Conservation (phyloP, 441 rosid species). For the Geranium incanum region DNA sequence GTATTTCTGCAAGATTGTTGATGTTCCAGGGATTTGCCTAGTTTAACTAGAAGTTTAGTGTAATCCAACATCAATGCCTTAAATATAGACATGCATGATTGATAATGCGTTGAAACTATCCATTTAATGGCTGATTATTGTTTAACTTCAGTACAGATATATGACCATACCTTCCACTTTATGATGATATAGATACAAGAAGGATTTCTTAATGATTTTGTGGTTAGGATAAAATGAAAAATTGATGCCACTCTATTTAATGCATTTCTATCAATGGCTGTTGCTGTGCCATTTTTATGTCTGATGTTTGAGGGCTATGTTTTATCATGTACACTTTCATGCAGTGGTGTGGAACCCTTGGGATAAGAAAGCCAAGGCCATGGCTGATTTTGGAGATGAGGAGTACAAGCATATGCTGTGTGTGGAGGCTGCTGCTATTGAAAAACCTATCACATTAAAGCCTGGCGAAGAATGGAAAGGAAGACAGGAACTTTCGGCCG, state of each 20-base stretch:
- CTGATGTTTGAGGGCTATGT: not conserved
- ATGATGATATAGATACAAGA: not conserved
- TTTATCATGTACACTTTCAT: not conserved
- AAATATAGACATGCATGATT: too few relatives aligned
- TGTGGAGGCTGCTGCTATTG: slow-evolving; percentile 77
- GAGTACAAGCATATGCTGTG: slow-evolving; percentile 88
- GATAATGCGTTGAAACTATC: too few relatives aligned
- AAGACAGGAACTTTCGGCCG: slow-evolving; percentile 73
- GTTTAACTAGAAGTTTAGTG: not conserved
- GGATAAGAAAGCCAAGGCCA: slow-evolving; percentile 79
- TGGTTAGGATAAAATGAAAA: not conserved
- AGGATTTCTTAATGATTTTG: not conserved
- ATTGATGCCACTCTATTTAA: not conserved
- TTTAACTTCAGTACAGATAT: too few relatives aligned
- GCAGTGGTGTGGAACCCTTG: slow-evolving; percentile 98
- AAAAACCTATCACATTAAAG: slow-evolving; percentile 71
- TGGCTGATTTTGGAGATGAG: slow-evolving; percentile 81
- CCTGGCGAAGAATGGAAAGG: slow-evolving; percentile 96
- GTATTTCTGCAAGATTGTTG: not conserved
- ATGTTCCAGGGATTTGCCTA: not conserved
- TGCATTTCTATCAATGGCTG: not conserved
- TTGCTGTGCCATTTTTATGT: not conserved
- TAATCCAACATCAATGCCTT: too few relatives aligned
- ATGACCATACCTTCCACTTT: not conserved
- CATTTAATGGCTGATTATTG: too few relatives aligned